Evolutionary conservation across 805 yeast genomes (phyloP).

Genomic region (Ogataea siamensis): DNA sequence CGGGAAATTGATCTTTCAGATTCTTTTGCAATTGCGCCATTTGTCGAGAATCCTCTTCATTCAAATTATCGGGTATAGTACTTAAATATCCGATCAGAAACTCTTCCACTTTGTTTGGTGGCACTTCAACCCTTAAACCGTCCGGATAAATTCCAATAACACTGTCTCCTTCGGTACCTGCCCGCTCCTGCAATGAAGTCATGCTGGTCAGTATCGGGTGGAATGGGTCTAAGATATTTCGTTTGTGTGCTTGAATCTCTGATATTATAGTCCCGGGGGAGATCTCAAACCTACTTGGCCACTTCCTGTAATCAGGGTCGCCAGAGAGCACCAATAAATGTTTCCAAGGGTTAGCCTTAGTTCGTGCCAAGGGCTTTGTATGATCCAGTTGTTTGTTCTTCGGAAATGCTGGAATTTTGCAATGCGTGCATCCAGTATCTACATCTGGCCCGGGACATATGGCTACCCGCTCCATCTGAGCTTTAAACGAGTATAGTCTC

Average conservation of each 20-base stretch:
- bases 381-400: constrained; percentile 40
- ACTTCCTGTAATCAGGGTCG: constrained; percentile 33
- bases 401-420: constrained; percentile 45
- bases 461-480: constrained; percentile 9
- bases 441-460: constrained; percentile 49
- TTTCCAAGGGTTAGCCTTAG: constrained; percentile 52
- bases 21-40: constrained; percentile 11
- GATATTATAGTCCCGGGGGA: constrained; percentile 43
- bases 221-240: constrained; percentile 36
- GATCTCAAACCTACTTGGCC: constrained; percentile 53
- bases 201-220: constrained; percentile 54
- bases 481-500: constrained; percentile 9
- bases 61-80: constrained; percentile 31
- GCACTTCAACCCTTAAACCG: constrained; percentile 39
- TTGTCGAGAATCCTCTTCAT: constrained; percentile 7
- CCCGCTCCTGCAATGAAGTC: constrained; percentile 33
- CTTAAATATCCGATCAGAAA: constrained; percentile 43
- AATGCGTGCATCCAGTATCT: constrained; percentile 64
- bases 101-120: constrained; percentile 23
- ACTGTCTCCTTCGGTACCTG: constrained; percentile 25
- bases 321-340: constrained; percentile 55
- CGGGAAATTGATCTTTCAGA: constrained; percentile 17
- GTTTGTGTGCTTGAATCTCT: constrained; percentile 37
- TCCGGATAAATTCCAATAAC: constrained; percentile 49
- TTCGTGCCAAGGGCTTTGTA: constrained; percentile 40